Evolutionary conservation across 139 green algal genomes (phyloP).

Genomic region (Chlamydomonas sp.): DNA sequence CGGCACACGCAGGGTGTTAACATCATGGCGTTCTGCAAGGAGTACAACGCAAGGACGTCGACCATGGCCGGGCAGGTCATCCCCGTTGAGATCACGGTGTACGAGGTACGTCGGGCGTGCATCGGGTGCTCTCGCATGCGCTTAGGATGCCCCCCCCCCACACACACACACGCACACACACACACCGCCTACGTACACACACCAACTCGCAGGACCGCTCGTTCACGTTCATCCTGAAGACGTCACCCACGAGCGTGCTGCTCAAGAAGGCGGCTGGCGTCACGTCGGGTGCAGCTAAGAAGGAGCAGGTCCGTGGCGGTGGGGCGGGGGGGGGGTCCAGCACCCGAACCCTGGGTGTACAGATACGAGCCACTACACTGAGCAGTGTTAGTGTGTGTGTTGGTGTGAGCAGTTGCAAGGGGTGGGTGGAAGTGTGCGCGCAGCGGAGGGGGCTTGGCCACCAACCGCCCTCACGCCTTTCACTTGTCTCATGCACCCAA

Average conservation of each 20-base stretch:
- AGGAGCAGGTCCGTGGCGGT: no score
- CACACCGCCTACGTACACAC: neutral
- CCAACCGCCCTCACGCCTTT: no score
- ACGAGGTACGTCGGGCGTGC: conserved; percentile 83
- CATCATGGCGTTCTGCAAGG: conserved; percentile 99
- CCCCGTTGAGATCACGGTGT: conserved; percentile 98
- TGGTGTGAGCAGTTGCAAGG: no score
- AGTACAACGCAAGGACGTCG: conserved; percentile 96
- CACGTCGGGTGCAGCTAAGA: no score
- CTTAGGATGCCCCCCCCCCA: neutral
- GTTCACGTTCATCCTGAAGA: conserved; percentile 99
- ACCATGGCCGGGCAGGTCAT: conserved; percentile 95
- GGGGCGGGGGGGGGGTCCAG: no score
- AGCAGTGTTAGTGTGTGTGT: no score
- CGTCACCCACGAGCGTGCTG: conserved; percentile 88
- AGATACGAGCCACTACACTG: no score
- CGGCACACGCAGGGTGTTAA: conserved; percentile 94
- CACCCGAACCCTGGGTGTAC: no score
- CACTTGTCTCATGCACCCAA: no score
- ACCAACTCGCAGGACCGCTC: conserved; percentile 75
- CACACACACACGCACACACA: conserved; percentile 4
- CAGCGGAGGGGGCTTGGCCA: no score
- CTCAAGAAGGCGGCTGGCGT: conserved; percentile 91
- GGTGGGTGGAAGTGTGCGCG: no score
- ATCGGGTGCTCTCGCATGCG: no score